Conservation (phyloP, 2,329 filamentous ascomycete species). For the Aspergillus sp. region DNA sequence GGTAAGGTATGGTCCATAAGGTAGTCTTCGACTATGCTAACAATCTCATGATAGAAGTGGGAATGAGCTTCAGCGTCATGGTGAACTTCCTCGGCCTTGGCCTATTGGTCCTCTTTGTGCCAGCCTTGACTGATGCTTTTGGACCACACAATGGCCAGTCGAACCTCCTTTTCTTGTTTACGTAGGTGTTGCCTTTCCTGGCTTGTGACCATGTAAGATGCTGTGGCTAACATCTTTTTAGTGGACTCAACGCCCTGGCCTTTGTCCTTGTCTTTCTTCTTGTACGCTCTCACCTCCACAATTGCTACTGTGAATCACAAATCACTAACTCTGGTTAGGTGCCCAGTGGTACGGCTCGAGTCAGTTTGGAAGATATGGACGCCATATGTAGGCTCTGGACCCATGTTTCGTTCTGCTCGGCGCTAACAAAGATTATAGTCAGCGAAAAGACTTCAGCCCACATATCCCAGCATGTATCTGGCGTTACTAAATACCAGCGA, state of each 20-base stretch:
- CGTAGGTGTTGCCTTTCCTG: constrained; percentile 1
- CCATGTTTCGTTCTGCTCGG: neutral
- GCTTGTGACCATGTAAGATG: no score
- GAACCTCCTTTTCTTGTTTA: constrained; percentile 13
- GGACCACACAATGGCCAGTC: constrained; percentile 2
- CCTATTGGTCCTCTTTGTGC: constrained; percentile 19
- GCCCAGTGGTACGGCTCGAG: constrained; percentile 4
- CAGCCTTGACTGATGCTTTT: constrained; percentile 8
- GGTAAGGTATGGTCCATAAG: constrained; percentile 7
- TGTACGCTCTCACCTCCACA: neutral
- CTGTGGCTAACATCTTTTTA: neutral
- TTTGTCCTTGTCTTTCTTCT: constrained; percentile 8
- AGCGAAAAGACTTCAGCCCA: neutral
- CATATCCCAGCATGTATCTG: neutral
- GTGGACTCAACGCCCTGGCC: neutral
- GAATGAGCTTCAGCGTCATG: constrained; percentile 26
- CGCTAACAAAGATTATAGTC: neutral
- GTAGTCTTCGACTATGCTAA: neutral
- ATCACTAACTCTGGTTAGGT: constrained; percentile 1
- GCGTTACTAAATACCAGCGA: no score
- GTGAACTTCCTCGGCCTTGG: constrained; percentile 21
- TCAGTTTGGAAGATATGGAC: constrained; percentile 12
- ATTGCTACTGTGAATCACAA: no score
- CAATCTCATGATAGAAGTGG: constrained; percentile 14
- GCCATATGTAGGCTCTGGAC: constrained; percentile 8